Evolutionary conservation across 768 basidiomycete genomes (phyloP), one percentile per base, ranked within the genome.

Genomic region (Tremella yokohamensis): DNA sequence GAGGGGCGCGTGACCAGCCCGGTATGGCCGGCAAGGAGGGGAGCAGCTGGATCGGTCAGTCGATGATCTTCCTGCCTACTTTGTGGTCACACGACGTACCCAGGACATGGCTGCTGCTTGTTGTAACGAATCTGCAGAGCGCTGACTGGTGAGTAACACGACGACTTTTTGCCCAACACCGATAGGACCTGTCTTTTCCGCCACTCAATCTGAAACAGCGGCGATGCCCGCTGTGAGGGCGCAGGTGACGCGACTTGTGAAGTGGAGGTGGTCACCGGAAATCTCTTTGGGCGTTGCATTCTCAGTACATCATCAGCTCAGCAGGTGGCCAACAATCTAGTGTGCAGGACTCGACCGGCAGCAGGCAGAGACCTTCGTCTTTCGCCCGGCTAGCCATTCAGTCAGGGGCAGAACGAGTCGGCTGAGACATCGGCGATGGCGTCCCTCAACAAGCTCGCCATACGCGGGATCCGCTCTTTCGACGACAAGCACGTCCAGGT

Each of bases 401-500:
- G n/a, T n/a, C n/a, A n/a, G n/a, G n/a, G n/a, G n/a, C n/a, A 11
- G 39, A 11, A 40, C 39, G 39, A 40, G 18, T n/a, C n/a, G n/a
- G 29, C 6, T 6, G 29, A 34, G 29, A 34, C 6, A 34, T 34
- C 29, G 29, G 29, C 29, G 29, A 79, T 77, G 91, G 87, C 91
- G 20, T 82, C 82, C 52, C 81, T 97, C 47, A 87, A 92, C 82
- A 94, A 93, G 77, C 85, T 97, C 42, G 92, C 90, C 13, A 92
- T 97, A 58, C 84, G 92, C 37, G 77, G 77, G n/a, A 97, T 96
- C 63, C 87, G 93, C 3, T 90, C 90, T 0, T 98, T 98, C 72
- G 94, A 97, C 80, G 90, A 94, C 83, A 94, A 97, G 69, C 83
- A 87, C 64, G 84, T 92, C 62, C 82, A 89, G 1, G 83, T 98